These are phyloP conservation scores for Bretschneidera sinensis DNA, from an alignment of 345 rosid genomes.

Conservation along the genomic window DNA sequence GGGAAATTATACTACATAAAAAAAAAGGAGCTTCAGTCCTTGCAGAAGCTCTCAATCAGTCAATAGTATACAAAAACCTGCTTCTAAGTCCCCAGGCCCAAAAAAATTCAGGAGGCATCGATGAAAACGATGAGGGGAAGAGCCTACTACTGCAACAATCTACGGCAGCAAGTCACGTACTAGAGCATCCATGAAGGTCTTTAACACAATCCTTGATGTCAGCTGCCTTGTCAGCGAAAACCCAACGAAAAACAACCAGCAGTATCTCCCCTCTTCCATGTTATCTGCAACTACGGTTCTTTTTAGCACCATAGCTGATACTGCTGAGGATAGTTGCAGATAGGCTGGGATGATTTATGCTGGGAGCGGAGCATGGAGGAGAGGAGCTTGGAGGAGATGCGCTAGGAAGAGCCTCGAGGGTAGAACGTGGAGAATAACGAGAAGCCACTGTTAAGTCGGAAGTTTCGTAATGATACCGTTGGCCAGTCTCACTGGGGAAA, in stretches of 20 bases:
- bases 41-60: conserved; percentile 21
- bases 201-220: no score
- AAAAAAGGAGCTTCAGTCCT: not conserved
- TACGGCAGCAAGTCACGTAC: no score
- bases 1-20: not conserved
- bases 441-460: conserved; percentile 34
- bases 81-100: conserved; percentile 17
- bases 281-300: conserved; percentile 5
- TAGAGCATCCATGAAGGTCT: not conserved
- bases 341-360: conserved; percentile 11
- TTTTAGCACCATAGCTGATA: conserved; percentile 1
- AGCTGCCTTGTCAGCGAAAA: conserved; percentile 9
- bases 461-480: conserved; percentile 34
- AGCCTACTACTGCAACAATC: no score
- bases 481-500: conserved; percentile 51
- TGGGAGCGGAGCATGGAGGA: conserved; percentile 21
- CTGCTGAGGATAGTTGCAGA: conserved; percentile 6
- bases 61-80: conserved; percentile 25
- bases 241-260: conserved; percentile 2
- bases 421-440: conserved; percentile 46
- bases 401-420: conserved; percentile 45
- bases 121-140: conserved; percentile 6
- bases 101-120: conserved; percentile 8
- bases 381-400: conserved; percentile 29
- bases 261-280: conserved; percentile 14